Evolutionary conservation across 2,329 filamentous ascomycete genomes (phyloP), one percentile per base, ranked within the genome.

Genomic region (Pseudocercospora cruenta): DNA sequence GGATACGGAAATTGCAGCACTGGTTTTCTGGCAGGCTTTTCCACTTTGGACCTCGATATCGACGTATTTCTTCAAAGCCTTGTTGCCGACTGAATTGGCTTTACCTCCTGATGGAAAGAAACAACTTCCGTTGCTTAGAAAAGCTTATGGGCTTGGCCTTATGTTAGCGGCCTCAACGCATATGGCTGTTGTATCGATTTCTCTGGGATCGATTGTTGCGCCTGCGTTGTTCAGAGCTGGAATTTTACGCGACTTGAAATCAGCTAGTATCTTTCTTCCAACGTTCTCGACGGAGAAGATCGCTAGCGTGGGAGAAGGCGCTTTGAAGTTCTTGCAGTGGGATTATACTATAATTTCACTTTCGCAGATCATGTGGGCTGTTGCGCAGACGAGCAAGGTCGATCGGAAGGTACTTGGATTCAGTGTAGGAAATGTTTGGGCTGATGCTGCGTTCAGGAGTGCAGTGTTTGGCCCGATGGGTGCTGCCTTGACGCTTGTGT

Each of bases 301-400:
- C 8, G 24, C 9, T 0, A 55, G 51, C 33, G 51, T 55, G 16
- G 51, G 51, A 1, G 51, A 55, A 26, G 51, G 51, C 4, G 22
- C 7, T 2, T 26, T 55, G 51, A 55, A 19, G 51, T 55, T 55
- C 16, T 55, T 55, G 51, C 51, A 55, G 24, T 55, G 51, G 51
- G 51, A 55, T 21, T 55, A 55, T 19, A 6, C 26, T 24, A 55
- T 55, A 1, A 55, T 55, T 19, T 55, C 51, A 10, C 12, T 31
- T 4, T 21, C 51, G 7, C 51, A 55, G 26, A 26, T 55, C 12
- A 5, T 55, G 0, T 55, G 51, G 51, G 51, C 51, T 28, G 51
- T 33, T 21, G 51, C 51, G 10, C 51, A 55, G 51, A 55, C 51
- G 51, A 26, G 26, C 12, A 55, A 55, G 16, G 51, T 55, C 9